phyloP scores from a whole-genome alignment of 345 rosid genomes.

The Trapa bicornis region DNA sequence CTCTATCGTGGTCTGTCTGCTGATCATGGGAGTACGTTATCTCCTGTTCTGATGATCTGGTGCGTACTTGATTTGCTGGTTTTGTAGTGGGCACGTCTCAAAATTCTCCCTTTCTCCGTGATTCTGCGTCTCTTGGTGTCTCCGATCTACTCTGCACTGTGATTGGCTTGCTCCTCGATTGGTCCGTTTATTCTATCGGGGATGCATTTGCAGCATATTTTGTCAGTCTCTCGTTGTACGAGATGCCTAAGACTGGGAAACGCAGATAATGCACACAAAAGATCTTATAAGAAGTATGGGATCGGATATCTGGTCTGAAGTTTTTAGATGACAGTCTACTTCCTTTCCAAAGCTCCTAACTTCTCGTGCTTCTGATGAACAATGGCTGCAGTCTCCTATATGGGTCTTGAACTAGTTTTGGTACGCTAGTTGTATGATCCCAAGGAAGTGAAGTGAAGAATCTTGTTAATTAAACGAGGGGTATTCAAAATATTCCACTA shows the following conservation, averaged over 20 bases:
- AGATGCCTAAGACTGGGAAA: background rate
- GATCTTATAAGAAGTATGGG: background rate
- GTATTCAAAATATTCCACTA: background rate
- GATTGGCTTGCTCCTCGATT: constrained; percentile 1
- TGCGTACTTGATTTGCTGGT: background rate
- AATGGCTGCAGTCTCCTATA: background rate
- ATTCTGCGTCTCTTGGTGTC: background rate
- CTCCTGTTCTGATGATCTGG: background rate
- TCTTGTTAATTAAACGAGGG: background rate
- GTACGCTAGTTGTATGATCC: background rate
- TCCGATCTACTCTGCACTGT: background rate
- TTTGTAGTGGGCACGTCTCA: background rate
- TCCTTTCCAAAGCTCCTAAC: background rate
- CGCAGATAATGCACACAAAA: background rate
- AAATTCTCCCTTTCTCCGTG: background rate
- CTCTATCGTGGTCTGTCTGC: background rate
- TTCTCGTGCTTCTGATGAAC: background rate
- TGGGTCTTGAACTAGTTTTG: background rate
- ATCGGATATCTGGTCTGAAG: background rate
- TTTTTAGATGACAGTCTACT: background rate
- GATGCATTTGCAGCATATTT: background rate
- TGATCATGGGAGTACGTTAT: background rate
- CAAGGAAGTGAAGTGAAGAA: background rate
- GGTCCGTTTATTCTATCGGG: background rate
- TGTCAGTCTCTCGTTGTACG: background rate